phyloP scores from a whole-genome alignment of 2,329 filamentous ascomycete genomes.

The Orbilia javanica region DNA sequence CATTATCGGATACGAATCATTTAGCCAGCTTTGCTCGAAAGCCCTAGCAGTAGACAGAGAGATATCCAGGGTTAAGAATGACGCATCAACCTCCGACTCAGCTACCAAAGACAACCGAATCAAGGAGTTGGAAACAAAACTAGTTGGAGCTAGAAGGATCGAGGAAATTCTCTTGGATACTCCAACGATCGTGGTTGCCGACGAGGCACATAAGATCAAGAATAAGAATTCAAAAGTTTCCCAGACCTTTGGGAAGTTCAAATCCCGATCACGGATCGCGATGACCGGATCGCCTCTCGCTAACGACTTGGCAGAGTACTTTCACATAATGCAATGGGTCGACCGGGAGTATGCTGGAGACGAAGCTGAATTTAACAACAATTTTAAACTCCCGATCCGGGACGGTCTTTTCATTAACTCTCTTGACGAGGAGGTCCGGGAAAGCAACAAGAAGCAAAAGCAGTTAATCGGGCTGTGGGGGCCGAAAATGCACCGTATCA shows the following conservation, averaged over 20 bases:
- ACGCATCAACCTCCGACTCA: neutral
- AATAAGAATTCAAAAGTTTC: conserved; percentile 72
- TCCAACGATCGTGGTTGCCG: conserved; percentile 81
- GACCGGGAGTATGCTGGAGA: conserved; percentile 81
- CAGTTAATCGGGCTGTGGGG: conserved; percentile 77
- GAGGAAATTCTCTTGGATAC: conserved; percentile 70
- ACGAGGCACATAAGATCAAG: conserved; percentile 87
- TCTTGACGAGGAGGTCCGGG: conserved; percentile 69
- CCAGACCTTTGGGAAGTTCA: conserved; percentile 72
- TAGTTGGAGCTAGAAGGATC: neutral
- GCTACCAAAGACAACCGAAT: conserved; percentile 27
- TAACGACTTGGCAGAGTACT: conserved; percentile 87
- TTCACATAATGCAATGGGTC: conserved; percentile 88
- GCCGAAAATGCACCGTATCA: conserved; percentile 82
- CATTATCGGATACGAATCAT: conserved; percentile 80
- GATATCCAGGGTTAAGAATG: neutral
- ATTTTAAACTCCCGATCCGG: conserved; percentile 81
- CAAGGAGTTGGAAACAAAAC: conserved; percentile 38
- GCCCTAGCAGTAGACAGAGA: neutral
- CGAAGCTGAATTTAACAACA: conserved; percentile 74
- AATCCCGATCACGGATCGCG: conserved; percentile 79
- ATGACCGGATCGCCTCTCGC: conserved; percentile 88
- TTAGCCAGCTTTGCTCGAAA: conserved; percentile 64
- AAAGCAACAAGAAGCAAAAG: conserved; percentile 75
- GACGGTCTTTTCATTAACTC: conserved; percentile 78